These are phyloP conservation scores for Stephanodiscus minutulus DNA, from an alignment of 108 stramenopile species.

Conservation along the genomic window DNA sequence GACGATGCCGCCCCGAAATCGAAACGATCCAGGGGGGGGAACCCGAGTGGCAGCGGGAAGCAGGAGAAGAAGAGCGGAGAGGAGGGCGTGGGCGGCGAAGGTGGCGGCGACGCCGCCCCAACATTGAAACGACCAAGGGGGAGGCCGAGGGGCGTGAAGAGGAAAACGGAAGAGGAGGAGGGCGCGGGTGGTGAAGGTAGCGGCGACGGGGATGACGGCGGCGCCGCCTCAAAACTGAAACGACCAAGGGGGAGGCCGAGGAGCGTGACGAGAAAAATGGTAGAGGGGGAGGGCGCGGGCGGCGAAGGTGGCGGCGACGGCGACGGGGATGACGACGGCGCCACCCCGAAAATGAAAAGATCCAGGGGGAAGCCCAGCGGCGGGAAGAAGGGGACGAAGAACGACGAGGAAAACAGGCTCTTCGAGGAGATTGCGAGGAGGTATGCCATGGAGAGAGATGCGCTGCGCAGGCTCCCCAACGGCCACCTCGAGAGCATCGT, in stretches of 20 bases:
- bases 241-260: no score
- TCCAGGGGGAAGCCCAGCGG: background rate
- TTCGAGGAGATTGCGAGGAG: slow-evolving; percentile 5
- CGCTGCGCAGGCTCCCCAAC: slow-evolving; percentile 11
- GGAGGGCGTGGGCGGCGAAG: no score
- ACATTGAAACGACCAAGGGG: background rate
- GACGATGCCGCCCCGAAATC: background rate
- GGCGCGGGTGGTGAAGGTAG: no score
- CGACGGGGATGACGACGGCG: background rate
- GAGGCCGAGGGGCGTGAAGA: background rate
- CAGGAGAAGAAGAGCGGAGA: background rate
- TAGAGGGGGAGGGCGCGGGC: background rate
- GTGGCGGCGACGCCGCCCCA: no score
- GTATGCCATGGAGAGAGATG: slow-evolving; percentile 8
- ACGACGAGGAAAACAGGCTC: background rate
- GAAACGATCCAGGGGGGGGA: background rate
- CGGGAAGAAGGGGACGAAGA: background rate
- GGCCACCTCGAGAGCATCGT: slow-evolving; percentile 13
- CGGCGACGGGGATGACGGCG: no score
- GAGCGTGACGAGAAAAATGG: no score
- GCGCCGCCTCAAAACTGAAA: no score
- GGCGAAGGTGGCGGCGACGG: background rate
- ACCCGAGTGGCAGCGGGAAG: background rate
- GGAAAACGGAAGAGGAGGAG: background rate
- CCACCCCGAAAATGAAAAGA: background rate